A percentile compares a stretch with the other conserved stretches of the same genome.
Evolutionary conservation across 2,329 filamentous ascomycete genomes (phyloP).

Genomic region (Aspergillus sp.): DNA sequence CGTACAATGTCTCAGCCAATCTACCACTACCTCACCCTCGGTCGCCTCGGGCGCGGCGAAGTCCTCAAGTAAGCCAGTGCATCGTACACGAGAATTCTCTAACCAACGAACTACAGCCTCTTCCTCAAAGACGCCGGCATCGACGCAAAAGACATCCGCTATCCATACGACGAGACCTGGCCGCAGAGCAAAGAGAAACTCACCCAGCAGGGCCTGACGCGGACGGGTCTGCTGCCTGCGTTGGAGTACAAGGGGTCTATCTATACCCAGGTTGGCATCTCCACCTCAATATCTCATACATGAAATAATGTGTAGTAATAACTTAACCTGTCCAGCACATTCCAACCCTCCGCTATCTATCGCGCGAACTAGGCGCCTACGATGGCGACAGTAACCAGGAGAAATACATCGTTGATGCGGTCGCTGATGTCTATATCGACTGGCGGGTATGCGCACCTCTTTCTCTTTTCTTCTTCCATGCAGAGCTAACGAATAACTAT

Average conservation of each 20-base stretch:
- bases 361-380: neutral
- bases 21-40: slow-evolving; percentile 7
- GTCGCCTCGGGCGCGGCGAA: slow-evolving; percentile 4
- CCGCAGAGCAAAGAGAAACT: neutral
- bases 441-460: neutral
- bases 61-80: neutral
- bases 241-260: neutral
- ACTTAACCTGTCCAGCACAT: slow-evolving; percentile 2
- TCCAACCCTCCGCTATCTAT: neutral
- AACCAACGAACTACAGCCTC: neutral
- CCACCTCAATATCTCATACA: too few relatives aligned
- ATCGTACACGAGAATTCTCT: neutral
- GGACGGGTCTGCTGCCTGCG: neutral
- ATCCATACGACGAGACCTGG: neutral
- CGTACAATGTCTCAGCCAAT: slow-evolving; percentile 1
- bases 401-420: slow-evolving; percentile 3
- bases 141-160: neutral
- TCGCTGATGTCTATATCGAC: neutral
- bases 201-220: neutral
- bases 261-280: neutral
- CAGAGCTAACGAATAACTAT: neutral
- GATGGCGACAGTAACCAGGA: neutral
- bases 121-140: slow-evolving; percentile 6
- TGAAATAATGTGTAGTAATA: too few relatives aligned
- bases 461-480: neutral